Evolutionary conservation across 2,329 filamentous ascomycete genomes (phyloP).

Genomic region (Trichoderma semiorbis): DNA sequence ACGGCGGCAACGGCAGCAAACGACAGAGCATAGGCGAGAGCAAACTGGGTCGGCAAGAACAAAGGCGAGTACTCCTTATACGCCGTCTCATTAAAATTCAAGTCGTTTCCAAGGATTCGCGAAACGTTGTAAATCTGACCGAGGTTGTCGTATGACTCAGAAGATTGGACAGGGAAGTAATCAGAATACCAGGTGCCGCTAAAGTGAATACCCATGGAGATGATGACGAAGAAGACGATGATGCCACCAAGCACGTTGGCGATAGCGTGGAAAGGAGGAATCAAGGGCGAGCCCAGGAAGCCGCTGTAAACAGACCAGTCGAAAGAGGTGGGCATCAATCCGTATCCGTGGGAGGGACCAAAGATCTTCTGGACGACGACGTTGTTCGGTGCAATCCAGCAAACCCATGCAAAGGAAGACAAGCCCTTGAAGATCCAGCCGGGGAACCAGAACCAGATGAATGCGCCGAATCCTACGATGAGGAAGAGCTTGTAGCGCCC

Average conservation of each 20-base stretch:
- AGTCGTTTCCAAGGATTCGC: conserved; percentile 54
- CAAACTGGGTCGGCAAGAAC: conserved; percentile 61
- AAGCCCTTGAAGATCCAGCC: conserved; percentile 61
- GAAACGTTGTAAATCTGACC: conserved; percentile 57
- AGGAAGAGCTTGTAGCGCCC: conserved; percentile 63
- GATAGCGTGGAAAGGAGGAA: conserved; percentile 53
- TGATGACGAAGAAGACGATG: conserved; percentile 51
- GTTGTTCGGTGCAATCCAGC: conserved; percentile 59
- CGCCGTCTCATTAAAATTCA: conserved; percentile 56
- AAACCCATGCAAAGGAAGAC: conserved; percentile 59
- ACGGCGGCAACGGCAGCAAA: conserved; percentile 66
- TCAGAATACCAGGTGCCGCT: conserved; percentile 54
- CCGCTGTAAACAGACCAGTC: conserved; percentile 49
- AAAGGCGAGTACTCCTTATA: conserved; percentile 65
- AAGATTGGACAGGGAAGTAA: conserved; percentile 60
- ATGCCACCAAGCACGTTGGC: conserved; percentile 53
- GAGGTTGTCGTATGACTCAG: conserved; percentile 62
- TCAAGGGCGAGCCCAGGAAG: conserved; percentile 48
- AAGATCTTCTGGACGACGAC: conserved; percentile 62
- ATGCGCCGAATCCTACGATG: conserved; percentile 50
- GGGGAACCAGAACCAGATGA: conserved; percentile 59
- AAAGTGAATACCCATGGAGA: conserved; percentile 59
- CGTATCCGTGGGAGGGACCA: conserved; percentile 55
- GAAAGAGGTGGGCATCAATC: conserved; percentile 59
- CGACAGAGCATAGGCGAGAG: conserved; percentile 57